These are phyloP conservation scores for Cardiospermum halicacabum DNA, from an alignment of 345 rosid species.

Conservation along the genomic window DNA sequence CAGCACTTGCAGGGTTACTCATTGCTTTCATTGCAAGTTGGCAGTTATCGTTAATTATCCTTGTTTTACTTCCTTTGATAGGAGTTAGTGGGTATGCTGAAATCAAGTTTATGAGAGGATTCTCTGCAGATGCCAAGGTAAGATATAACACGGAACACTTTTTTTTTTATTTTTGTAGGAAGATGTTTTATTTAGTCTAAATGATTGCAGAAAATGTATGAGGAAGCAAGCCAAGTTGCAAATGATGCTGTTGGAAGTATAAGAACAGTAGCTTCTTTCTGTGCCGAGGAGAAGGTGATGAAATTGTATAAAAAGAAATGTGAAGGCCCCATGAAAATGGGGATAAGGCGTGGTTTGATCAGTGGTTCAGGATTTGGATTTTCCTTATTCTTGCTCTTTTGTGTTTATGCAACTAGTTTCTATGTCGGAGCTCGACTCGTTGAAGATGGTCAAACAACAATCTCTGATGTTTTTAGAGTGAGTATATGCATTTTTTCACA, in stretches of 20 bases:
- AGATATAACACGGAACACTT: too few species aligned
- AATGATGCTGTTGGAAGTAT: constrained; percentile 74
- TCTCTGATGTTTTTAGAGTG: constrained; percentile 20
- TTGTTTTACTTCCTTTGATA: constrained; percentile 28
- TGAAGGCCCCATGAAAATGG: constrained; percentile 56
- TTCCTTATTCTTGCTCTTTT: constrained; percentile 22
- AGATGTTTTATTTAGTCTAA: background rate
- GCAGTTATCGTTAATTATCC: constrained; percentile 23
- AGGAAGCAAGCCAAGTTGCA: constrained; percentile 83
- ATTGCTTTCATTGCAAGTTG: constrained; percentile 33
- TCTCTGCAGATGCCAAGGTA: constrained; percentile 72
- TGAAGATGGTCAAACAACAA: constrained; percentile 17
- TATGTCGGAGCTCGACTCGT: constrained; percentile 33
- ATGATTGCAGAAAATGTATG: constrained; percentile 56
- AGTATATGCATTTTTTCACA: too few species aligned
- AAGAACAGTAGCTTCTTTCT: constrained; percentile 81
- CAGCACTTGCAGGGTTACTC: constrained; percentile 27
- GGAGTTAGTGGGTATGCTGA: constrained; percentile 40
- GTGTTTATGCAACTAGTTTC: constrained; percentile 22
- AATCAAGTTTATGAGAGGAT: constrained; percentile 57
- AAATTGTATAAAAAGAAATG: constrained; percentile 53
- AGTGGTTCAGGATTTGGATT: constrained; percentile 45
- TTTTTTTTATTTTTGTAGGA: too few species aligned
- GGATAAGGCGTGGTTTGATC: constrained; percentile 53
- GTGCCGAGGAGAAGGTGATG: constrained; percentile 78